phyloP scores from a whole-genome alignment of 768 basidiomycete genomes.

The Suillus discolor region DNA sequence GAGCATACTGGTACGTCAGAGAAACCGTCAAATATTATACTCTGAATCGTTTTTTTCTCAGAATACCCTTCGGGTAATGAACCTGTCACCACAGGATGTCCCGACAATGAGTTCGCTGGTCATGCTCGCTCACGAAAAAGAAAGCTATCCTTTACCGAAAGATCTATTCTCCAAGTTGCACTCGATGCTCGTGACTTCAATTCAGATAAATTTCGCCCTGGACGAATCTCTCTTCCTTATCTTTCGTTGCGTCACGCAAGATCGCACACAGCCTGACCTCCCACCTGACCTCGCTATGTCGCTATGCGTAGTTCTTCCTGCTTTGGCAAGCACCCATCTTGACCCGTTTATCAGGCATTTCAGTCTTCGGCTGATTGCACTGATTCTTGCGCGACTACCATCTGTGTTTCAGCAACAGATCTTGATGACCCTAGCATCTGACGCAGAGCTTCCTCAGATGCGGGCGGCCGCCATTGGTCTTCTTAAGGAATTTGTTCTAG shows the following conservation, averaged over 20 bases:
- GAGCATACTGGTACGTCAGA: slow-evolving; percentile 42
- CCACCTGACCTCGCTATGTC: slow-evolving; percentile 49
- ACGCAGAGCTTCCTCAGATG: slow-evolving; percentile 63
- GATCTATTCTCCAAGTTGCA: slow-evolving; percentile 30
- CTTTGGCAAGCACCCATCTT: slow-evolving; percentile 63
- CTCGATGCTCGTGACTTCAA: slow-evolving; percentile 47
- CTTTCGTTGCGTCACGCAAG: slow-evolving; percentile 29
- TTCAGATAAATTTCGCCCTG: slow-evolving; percentile 55
- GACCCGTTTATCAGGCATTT: slow-evolving; percentile 60
- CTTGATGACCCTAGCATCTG: slow-evolving; percentile 53
- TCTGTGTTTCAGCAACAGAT: slow-evolving; percentile 53
- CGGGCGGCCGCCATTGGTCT: slow-evolving; percentile 68
- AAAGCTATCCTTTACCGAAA: slow-evolving; percentile 11
- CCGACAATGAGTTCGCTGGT: slow-evolving; percentile 33
- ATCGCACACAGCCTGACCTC: slow-evolving; percentile 1
- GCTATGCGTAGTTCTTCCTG: slow-evolving; percentile 52
- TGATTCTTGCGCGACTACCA: slow-evolving; percentile 51
- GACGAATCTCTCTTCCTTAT: slow-evolving; percentile 67
- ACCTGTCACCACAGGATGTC: slow-evolving; percentile 6
- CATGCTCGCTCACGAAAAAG: slow-evolving; percentile 25
- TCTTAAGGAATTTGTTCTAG: slow-evolving; percentile 66
- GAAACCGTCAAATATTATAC: not conserved
- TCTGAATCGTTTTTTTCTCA: slow-evolving; percentile 11
- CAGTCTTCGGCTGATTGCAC: slow-evolving; percentile 59
- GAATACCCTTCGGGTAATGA: slow-evolving; percentile 39